Evolutionary conservation across 2,329 filamentous ascomycete genomes (phyloP).

Genomic region (Beauveria sp.): DNA sequence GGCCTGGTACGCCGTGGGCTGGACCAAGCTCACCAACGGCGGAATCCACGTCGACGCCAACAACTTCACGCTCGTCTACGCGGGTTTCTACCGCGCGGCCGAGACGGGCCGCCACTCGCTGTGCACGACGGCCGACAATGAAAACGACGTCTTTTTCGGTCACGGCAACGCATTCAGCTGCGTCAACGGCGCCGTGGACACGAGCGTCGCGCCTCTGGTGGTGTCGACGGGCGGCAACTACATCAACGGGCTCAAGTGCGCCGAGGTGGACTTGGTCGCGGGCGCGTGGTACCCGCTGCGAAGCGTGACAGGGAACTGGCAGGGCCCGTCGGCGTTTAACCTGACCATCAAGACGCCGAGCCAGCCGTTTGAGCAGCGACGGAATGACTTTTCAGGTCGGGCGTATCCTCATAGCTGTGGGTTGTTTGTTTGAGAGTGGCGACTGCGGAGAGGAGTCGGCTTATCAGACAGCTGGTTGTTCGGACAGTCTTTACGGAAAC

Average conservation of each 20-base stretch:
- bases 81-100: slow-evolving; percentile 15
- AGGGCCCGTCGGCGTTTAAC: slow-evolving; percentile 13
- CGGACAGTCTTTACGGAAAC: too few species aligned
- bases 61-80: slow-evolving; percentile 19
- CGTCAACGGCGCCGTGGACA: slow-evolving; percentile 2
- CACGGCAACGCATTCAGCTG: slow-evolving; percentile 17
- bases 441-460: too few species aligned
- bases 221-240: slow-evolving; percentile 13
- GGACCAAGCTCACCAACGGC: slow-evolving; percentile 12
- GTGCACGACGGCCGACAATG: slow-evolving; percentile 18
- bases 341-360: slow-evolving; percentile 12
- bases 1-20: slow-evolving; percentile 12
- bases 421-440: background rate
- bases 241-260: slow-evolving; percentile 16
- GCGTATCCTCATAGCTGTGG: slow-evolving; percentile 8
- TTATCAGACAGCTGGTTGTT: too few species aligned
- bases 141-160: slow-evolving; percentile 18
- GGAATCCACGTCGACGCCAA: slow-evolving; percentile 18
- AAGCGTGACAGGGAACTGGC: slow-evolving; percentile 18
- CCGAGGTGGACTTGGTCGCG: slow-evolving; percentile 11
- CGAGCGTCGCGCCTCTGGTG: slow-evolving; percentile 11
- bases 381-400: slow-evolving; percentile 5
- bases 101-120: slow-evolving; percentile 15
- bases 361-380: slow-evolving; percentile 10
- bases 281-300: slow-evolving; percentile 17